phyloP scores from a whole-genome alignment of 805 yeast genomes.

The Candida saitoana region DNA sequence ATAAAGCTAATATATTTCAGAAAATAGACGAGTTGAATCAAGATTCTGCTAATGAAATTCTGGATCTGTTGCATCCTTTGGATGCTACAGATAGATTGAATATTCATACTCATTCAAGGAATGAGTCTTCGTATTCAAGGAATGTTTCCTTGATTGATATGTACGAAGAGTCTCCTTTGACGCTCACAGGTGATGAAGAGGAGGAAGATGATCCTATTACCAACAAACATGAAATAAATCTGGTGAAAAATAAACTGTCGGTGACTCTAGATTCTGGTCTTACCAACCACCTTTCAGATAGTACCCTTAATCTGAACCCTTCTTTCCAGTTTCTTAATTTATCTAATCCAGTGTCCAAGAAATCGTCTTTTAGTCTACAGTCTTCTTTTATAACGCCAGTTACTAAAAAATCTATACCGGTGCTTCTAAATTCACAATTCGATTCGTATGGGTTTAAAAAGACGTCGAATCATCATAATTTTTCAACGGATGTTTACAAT shows the following conservation, averaged over 20 bases:
- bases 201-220: neutral
- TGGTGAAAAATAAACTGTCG: neutral
- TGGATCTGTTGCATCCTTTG: neutral
- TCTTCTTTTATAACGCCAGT: constrained; percentile 3
- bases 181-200: neutral
- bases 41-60: neutral
- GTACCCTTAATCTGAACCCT: neutral
- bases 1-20: no score
- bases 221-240: neutral
- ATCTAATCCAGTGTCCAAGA: neutral
- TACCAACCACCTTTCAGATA: neutral
- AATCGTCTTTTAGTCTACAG: neutral
- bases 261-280: neutral
- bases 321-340: neutral
- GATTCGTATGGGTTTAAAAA: constrained; percentile 91
- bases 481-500: constrained; percentile 57
- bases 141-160: constrained; percentile 37
- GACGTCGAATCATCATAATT: constrained; percentile 41
- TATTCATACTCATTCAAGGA: constrained; percentile 20
- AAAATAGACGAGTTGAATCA: no score
- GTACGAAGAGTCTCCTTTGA: constrained; percentile 17
- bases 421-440: constrained; percentile 18
- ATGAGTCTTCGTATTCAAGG: constrained; percentile 29
- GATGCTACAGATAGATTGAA: neutral
- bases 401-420: constrained; percentile 6